These are phyloP conservation scores for Xylaria flabelliformis DNA, from an alignment of 495 filamentous ascomycete genomes.

Conservation along the genomic window DNA sequence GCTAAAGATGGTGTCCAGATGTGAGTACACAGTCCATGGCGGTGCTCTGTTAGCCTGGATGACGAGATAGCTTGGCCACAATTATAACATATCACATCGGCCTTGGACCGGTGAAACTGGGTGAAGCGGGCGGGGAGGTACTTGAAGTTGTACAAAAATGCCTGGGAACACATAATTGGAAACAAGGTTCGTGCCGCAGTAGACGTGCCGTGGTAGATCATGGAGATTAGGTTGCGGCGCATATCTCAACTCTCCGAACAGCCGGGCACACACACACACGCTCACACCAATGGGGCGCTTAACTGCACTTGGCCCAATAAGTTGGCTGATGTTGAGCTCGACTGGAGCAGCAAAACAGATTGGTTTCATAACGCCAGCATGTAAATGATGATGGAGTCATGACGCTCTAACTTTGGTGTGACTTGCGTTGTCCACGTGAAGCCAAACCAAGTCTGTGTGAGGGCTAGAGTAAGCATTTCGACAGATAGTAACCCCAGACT, in stretches of 20 bases:
- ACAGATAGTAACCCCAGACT: background rate
- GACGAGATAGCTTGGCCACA: conserved; percentile 8
- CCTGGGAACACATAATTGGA: background rate
- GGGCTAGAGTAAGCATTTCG: background rate
- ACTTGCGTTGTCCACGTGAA: conserved; percentile 7
- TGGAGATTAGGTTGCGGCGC: conserved; percentile 18
- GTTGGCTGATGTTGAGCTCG: background rate
- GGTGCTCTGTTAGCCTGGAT: background rate
- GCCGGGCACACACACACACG: background rate
- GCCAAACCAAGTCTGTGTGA: background rate
- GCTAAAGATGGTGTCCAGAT: conserved; percentile 20
- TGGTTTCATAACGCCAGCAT: background rate
- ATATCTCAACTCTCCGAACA: background rate
- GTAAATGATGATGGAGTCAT: background rate
- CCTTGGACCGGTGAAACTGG: conserved; percentile 8
- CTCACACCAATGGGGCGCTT: background rate
- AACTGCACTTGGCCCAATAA: background rate
- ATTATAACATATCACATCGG: conserved; percentile 12
- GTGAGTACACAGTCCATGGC: conserved; percentile 9
- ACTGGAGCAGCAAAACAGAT: background rate
- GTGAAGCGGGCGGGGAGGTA: background rate
- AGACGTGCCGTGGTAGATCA: conserved; percentile 5
- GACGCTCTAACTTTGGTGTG: background rate
- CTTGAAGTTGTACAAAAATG: background rate
- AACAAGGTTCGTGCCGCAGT: conserved; percentile 24